These are phyloP conservation scores for Astrephomene gubernaculifera DNA, from an alignment of 139 green algal species.

Conservation along the genomic window DNA sequence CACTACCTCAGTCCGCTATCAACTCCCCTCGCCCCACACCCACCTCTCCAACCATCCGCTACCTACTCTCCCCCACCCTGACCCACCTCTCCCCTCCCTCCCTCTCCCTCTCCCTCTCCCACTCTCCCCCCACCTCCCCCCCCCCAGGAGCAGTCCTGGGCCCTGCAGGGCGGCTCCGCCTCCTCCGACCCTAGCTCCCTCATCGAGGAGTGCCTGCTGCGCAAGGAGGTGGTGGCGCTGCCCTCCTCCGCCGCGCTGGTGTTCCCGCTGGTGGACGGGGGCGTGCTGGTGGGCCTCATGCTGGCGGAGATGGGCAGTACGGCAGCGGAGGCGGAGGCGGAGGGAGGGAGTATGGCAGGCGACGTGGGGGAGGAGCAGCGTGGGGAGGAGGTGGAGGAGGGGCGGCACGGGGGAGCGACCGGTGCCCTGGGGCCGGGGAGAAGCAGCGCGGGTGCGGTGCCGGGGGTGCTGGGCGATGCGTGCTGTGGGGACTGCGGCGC, in stretches of 20 bases:
- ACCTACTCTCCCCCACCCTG: background rate
- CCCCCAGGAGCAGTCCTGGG: conserved; percentile 38
- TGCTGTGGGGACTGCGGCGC: no score
- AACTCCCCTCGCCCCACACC: no score
- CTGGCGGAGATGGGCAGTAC: conserved; percentile 65
- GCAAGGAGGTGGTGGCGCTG: conserved; percentile 70
- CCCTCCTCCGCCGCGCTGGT: conserved; percentile 67
- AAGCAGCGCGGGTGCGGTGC: no score
- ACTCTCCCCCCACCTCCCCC: background rate
- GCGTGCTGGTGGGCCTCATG: conserved; percentile 73
- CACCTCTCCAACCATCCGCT: no score
- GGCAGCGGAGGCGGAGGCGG: no score
- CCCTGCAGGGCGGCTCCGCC: conserved; percentile 37
- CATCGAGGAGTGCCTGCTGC: conserved; percentile 66
- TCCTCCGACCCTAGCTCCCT: conserved; percentile 17
- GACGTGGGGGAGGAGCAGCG: conserved; percentile 27
- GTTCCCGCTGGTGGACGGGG: conserved; percentile 63
- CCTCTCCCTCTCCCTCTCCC: background rate
- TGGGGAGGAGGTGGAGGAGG: no score
- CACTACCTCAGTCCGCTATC: no score
- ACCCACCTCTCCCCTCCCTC: background rate
- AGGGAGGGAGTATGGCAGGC: conserved; percentile 12
- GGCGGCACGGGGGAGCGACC: no score
- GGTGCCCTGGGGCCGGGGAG: background rate
- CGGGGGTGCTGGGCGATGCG: no score